These are phyloP conservation scores for Globisporangium spiculum DNA, from an alignment of 352 stramenopile species.

Conservation along the genomic window DNA sequence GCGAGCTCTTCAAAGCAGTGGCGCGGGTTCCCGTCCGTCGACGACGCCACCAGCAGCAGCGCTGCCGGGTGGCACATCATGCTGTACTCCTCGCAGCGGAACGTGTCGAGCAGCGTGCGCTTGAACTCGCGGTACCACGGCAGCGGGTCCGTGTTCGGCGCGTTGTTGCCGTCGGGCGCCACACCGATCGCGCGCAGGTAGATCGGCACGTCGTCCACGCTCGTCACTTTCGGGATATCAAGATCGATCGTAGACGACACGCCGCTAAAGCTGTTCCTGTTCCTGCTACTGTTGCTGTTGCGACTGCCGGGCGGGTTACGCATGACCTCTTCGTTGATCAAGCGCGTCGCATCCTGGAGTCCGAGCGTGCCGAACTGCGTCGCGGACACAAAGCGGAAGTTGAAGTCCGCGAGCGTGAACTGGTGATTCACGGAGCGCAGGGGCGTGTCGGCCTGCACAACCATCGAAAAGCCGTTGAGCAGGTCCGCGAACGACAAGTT, in stretches of 20 bases:
- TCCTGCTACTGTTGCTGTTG: background rate
- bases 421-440: slow-evolving; percentile 75
- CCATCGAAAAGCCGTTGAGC: slow-evolving; percentile 66
- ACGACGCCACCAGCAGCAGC: slow-evolving; percentile 79
- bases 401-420: slow-evolving; percentile 58
- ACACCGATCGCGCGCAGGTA: slow-evolving; percentile 65
- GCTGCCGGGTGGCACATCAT: slow-evolving; percentile 69
- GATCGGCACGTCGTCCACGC: slow-evolving; percentile 58
- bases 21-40: slow-evolving; percentile 77
- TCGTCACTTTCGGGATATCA: slow-evolving; percentile 53
- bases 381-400: slow-evolving; percentile 71
- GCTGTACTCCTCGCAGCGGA: slow-evolving; percentile 79
- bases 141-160: slow-evolving; percentile 38
- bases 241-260: slow-evolving; percentile 44
- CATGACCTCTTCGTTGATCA: slow-evolving; percentile 66
- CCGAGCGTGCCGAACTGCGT: slow-evolving; percentile 47
- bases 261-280: slow-evolving; percentile 11
- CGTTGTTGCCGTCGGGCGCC: slow-evolving; percentile 29
- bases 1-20: slow-evolving; percentile 71
- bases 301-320: slow-evolving; percentile 34
- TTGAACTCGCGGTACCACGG: slow-evolving; percentile 84
- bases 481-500: slow-evolving; percentile 69
- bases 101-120: slow-evolving; percentile 74
- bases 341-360: slow-evolving; percentile 46
- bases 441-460: slow-evolving; percentile 62